These are phyloP conservation scores for Amphicarpaea edgeworthii DNA, from an alignment of 306 rosid species.

Conservation along the genomic window DNA sequence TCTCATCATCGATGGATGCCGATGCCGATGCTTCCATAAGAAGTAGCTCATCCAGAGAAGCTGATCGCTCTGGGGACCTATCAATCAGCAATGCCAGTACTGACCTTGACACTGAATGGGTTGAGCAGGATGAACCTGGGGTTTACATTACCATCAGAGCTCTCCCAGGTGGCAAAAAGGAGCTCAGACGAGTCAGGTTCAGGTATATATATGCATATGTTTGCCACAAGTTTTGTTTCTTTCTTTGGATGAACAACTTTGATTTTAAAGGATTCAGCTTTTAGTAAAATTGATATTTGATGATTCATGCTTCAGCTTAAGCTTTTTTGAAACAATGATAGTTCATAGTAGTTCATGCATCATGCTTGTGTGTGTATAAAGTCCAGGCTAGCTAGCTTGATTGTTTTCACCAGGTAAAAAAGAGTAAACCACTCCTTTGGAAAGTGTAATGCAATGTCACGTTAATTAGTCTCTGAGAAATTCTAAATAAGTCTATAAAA, in stretches of 20 bases:
- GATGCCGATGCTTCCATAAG: conserved; percentile 68
- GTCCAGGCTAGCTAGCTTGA: not conserved
- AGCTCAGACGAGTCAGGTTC: conserved; percentile 72
- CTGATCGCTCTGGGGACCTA: conserved; percentile 62
- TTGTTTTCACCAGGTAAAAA: conserved; percentile 1
- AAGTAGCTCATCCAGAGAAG: conserved; percentile 71
- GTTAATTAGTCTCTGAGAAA: too few species aligned
- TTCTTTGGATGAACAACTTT: not conserved
- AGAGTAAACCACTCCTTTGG: too few species aligned
- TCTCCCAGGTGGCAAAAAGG: conserved; percentile 65
- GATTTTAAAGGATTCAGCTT: not conserved
- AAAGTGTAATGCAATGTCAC: too few species aligned
- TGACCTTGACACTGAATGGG: conserved; percentile 69
- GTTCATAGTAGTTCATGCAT: not conserved
- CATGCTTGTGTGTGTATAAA: too few species aligned
- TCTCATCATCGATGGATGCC: conserved; percentile 61
- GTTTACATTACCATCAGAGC: conserved; percentile 69
- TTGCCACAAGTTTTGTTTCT: not conserved
- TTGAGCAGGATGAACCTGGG: conserved; percentile 72
- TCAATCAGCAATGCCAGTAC: conserved; percentile 68
- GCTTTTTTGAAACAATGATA: not conserved
- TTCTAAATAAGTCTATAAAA: too few species aligned
- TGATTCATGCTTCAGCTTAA: not conserved
- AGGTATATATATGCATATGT: too few species aligned
- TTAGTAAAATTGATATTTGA: not conserved